A percentile compares a stretch with the other conserved stretches of the same genome.
Evolutionary conservation across 179 eudicot species (phyloP).

Genomic region (Silene noctiflora): DNA sequence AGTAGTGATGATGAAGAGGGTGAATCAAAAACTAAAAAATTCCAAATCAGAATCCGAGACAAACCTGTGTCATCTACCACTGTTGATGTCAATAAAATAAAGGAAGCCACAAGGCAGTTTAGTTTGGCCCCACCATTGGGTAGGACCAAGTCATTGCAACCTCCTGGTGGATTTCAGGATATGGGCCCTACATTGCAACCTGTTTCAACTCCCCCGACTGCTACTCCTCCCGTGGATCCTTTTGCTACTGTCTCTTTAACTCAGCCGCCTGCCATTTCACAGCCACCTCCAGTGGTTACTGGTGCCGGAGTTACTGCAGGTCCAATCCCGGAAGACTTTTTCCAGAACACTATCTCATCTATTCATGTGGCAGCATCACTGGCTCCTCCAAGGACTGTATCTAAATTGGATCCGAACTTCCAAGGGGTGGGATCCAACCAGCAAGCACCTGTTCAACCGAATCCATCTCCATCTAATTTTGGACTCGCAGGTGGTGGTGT

Average conservation of each 20-base stretch:
- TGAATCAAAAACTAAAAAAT: slow-evolving; percentile 64
- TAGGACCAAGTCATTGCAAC: slow-evolving; percentile 68
- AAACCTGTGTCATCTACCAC: slow-evolving; percentile 74
- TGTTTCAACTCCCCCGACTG: slow-evolving; percentile 36
- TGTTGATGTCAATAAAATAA: slow-evolving; percentile 88
- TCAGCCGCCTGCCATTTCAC: slow-evolving; percentile 48
- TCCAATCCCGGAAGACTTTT: slow-evolving; percentile 96
- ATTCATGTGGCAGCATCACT: slow-evolving; percentile 77
- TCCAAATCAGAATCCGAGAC: slow-evolving; percentile 76
- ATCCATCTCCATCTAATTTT: slow-evolving; percentile 38
- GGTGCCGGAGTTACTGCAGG: slow-evolving; percentile 64
- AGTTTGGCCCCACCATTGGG: slow-evolving; percentile 67
- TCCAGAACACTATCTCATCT: slow-evolving; percentile 89
- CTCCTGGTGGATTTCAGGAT: slow-evolving; percentile 57
- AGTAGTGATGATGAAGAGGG: slow-evolving; percentile 97
- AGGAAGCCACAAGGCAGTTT: slow-evolving; percentile 95
- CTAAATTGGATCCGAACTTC: slow-evolving; percentile 63
- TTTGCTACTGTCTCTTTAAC: slow-evolving; percentile 57
- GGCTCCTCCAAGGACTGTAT: slow-evolving; percentile 77
- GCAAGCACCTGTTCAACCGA: slow-evolving; percentile 39
- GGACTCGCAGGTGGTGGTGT: slow-evolving; percentile 70
- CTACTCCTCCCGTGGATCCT: slow-evolving; percentile 58
- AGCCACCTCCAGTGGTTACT: slow-evolving; percentile 51
- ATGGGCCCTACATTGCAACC: slow-evolving; percentile 54
- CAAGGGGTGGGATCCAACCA: slow-evolving; percentile 49